phyloP scores from a whole-genome alignment of 2,329 filamentous ascomycete genomes.

The Aspergillus novoparasiticus region DNA sequence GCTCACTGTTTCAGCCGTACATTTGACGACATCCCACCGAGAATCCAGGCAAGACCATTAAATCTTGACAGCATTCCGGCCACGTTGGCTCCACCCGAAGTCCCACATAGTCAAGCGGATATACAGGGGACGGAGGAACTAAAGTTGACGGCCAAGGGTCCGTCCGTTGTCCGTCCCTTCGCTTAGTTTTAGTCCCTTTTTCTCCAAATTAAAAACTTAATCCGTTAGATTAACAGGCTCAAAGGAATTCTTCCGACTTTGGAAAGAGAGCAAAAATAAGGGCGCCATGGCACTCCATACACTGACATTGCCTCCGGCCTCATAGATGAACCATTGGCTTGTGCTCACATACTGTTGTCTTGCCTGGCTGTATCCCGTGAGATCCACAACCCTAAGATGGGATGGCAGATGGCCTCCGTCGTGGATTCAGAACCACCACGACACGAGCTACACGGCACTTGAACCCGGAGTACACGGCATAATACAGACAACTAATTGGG shows the following conservation, averaged over 20 bases:
- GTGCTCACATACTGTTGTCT: background rate
- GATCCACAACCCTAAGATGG: background rate
- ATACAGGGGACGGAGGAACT: background rate
- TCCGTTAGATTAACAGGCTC: background rate
- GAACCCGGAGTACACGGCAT: background rate
- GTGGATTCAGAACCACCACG: background rate
- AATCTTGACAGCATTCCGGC: background rate
- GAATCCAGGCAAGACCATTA: background rate
- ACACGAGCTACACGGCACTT: background rate
- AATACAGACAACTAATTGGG: background rate
- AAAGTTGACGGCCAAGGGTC: background rate
- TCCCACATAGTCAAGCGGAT: background rate
- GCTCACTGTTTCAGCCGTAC: background rate
- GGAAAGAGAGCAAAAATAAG: background rate
- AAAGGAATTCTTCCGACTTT: background rate
- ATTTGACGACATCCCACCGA: background rate
- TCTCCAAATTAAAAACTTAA: background rate
- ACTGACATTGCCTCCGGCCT: background rate
- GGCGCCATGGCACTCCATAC: background rate
- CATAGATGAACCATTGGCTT: background rate
- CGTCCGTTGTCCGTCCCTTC: background rate
- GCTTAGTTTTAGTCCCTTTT: background rate
- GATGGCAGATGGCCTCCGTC: background rate
- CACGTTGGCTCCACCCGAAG: background rate
- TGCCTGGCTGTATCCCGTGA: background rate